Conservation (phyloP, 345 rosid genomes). For the Bretschneidera sinensis region DNA sequence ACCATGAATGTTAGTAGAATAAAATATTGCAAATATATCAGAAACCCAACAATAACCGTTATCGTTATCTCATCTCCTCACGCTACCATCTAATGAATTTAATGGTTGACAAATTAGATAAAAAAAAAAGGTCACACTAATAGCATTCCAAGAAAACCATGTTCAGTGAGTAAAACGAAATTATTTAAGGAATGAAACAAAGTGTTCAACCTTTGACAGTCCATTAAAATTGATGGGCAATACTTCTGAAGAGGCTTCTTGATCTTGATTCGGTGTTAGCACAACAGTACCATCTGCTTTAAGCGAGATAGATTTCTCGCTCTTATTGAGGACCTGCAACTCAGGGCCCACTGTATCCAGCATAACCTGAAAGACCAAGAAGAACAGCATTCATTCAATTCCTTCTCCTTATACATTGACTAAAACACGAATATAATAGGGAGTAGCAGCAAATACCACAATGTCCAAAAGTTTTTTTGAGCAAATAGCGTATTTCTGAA, state of each 20-base stretch:
- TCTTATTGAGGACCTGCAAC: slow-evolving; percentile 79
- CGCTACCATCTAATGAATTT: no score
- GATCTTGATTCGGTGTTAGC: slow-evolving; percentile 71
- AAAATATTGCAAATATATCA: no score
- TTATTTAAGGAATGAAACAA: no score
- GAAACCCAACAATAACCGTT: no score
- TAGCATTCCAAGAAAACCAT: neutral
- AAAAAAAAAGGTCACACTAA: no score
- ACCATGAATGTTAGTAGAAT: no score
- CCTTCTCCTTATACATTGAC: neutral
- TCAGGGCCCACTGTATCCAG: slow-evolving; percentile 94
- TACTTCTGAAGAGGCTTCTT: slow-evolving; percentile 76
- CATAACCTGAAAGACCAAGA: slow-evolving; percentile 59
- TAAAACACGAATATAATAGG: neutral
- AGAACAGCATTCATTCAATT: neutral
- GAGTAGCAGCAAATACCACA: no score
- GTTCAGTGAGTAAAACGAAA: neutral
- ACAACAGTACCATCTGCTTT: slow-evolving; percentile 66
- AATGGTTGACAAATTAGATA: no score
- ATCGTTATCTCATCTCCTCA: no score
- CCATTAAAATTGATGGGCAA: slow-evolving; percentile 93
- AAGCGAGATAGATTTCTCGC: slow-evolving; percentile 68
- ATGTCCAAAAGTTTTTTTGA: no score
- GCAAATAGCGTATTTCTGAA: no score
- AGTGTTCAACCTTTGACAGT: slow-evolving; percentile 59